Evolutionary conservation across 2,329 filamentous ascomycete genomes (phyloP).

Genomic region (Trichocomaceae sp.): DNA sequence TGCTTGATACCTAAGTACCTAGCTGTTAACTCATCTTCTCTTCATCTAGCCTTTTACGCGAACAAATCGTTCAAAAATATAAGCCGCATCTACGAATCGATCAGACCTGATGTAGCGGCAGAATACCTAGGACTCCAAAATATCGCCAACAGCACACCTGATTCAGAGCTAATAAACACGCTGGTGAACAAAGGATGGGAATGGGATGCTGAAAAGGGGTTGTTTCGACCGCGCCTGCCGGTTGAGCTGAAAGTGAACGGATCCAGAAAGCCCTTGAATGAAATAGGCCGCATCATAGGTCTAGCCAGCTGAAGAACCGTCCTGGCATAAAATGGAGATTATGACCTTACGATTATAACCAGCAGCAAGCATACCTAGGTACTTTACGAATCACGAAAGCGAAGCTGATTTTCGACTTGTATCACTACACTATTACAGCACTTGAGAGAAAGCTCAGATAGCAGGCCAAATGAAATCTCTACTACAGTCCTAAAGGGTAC

Average conservation of each 20-base stretch:
- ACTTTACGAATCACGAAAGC: not conserved
- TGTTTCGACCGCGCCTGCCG: constrained; percentile 29
- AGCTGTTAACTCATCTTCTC: not conserved
- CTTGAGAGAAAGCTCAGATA: not conserved
- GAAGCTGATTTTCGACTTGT: not conserved
- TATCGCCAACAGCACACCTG: constrained; percentile 4
- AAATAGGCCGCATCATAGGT: constrained; percentile 28
- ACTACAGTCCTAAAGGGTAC: not conserved
- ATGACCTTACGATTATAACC: not conserved
- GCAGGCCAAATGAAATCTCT: not conserved
- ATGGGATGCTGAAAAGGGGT: constrained; percentile 29
- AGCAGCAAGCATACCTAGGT: not conserved
- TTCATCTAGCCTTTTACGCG: constrained; percentile 29
- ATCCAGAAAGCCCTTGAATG: constrained; percentile 16
- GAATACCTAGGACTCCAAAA: constrained; percentile 32
- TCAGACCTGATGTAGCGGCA: constrained; percentile 31
- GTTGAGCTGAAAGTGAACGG: constrained; percentile 14
- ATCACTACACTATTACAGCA: not conserved
- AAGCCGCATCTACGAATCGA: constrained; percentile 35
- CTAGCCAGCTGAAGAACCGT: constrained; percentile 21
- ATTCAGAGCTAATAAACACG: constrained; percentile 25
- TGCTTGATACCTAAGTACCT: too few species aligned
- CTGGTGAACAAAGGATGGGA: constrained; percentile 33
- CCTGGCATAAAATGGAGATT: not conserved
- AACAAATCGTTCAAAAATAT: constrained; percentile 33